These are phyloP conservation scores for Fraxinus platypoda DNA, from an alignment of 305 asterid species.

Conservation along the genomic window DNA sequence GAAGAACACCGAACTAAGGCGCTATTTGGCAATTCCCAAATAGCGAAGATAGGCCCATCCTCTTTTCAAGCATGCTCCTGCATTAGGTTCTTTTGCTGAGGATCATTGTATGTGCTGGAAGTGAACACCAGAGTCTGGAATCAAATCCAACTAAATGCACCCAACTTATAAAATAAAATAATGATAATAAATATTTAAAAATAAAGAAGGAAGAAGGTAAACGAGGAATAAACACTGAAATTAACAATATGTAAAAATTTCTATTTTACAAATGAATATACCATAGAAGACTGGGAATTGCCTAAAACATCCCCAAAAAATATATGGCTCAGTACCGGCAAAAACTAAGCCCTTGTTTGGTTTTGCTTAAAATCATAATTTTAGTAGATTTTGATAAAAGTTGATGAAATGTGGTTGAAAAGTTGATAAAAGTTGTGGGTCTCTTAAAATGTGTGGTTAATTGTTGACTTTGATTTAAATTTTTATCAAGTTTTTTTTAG, in stretches of 20 bases:
- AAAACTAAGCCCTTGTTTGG: not conserved
- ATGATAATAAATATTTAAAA: not conserved
- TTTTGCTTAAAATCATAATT: not conserved
- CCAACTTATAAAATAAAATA: not conserved
- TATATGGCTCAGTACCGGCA: not conserved
- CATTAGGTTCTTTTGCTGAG: not conserved
- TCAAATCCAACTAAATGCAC: not conserved
- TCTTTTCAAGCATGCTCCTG: not conserved
- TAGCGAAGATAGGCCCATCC: not conserved
- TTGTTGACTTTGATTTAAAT: not conserved
- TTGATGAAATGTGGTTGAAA: not conserved
- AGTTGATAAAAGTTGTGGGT: not conserved
- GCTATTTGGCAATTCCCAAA: not conserved
- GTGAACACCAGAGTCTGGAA: not conserved
- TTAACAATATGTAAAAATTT: not conserved
- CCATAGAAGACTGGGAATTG: not conserved
- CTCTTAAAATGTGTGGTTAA: not conserved
- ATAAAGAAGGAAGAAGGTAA: not conserved
- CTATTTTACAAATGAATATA: not conserved
- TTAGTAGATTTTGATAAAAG: not conserved
- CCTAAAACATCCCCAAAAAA: not conserved
- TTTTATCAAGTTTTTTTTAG: not conserved
- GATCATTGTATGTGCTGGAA: not conserved
- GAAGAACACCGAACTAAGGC: not conserved
- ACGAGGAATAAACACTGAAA: not conserved